Evolutionary conservation across 139 green algal genomes (phyloP).

Genomic region (Chlorella sp.): DNA sequence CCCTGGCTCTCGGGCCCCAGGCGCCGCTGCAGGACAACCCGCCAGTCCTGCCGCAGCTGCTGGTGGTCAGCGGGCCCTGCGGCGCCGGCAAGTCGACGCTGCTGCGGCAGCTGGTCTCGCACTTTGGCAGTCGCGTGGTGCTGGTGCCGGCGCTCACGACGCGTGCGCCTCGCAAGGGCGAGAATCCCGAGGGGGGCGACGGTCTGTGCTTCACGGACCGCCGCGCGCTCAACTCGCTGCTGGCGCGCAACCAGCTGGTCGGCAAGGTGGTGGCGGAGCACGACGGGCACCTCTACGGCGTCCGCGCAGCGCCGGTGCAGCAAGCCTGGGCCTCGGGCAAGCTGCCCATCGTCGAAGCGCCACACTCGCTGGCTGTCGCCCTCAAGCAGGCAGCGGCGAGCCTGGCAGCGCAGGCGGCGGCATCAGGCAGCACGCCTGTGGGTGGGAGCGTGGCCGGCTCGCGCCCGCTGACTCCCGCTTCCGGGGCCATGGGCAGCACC

Average conservation of each 20-base stretch:
- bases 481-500: neutral
- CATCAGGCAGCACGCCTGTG: neutral
- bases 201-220: neutral
- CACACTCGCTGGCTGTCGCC: conserved; percentile 24
- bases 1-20: conserved; percentile 36
- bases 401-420: neutral
- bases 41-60: conserved; percentile 19
- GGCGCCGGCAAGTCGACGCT: conserved; percentile 35
- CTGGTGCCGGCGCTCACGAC: conserved; percentile 23
- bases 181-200: neutral
- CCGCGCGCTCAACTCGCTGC: neutral
- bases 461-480: neutral
- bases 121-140: conserved; percentile 21
- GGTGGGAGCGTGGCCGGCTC: neutral
- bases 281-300: conserved; percentile 23
- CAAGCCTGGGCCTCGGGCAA: conserved; percentile 20
- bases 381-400: conserved; percentile 12
- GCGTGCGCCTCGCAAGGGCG: conserved; percentile 12
- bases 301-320: conserved; percentile 16
- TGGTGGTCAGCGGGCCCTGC: conserved; percentile 35
- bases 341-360: conserved; percentile 38
- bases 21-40: conserved; percentile 19
- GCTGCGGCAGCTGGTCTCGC: conserved; percentile 29
- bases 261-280: conserved; percentile 5
- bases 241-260: conserved; percentile 2